A percentile compares a stretch with the other conserved stretches of the same genome.
Conservation (phyloP, 2,329 filamentous ascomycete genomes). For the Pseudogymnoascus sp. region DNA sequence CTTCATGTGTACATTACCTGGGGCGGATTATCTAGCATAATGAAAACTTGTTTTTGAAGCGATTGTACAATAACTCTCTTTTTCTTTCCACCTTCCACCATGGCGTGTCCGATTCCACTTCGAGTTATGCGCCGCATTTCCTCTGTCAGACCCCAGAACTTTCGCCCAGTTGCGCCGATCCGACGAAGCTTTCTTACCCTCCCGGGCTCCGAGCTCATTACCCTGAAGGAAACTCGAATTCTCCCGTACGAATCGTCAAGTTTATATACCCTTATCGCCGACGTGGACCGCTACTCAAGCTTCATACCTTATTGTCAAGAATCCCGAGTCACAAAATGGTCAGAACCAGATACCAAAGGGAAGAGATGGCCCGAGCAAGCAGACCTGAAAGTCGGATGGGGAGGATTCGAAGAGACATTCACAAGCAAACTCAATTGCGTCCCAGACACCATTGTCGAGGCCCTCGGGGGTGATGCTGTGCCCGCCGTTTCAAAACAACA, state of each 20-base stretch:
- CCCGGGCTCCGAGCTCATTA: conserved; percentile 43
- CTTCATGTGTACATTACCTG: background rate
- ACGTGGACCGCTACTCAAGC: conserved; percentile 72
- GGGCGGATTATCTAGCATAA: background rate
- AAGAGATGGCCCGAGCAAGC: conserved; percentile 64
- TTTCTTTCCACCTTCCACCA: background rate
- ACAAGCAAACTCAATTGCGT: conserved; percentile 73
- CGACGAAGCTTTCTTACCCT: conserved; percentile 39
- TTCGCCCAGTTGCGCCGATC: background rate
- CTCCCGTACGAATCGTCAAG: conserved; percentile 65
- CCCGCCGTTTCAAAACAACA: conserved; percentile 25
- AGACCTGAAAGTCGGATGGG: conserved; percentile 78
- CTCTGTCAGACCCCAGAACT: background rate
- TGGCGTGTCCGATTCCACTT: background rate
- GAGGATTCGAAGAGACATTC: conserved; percentile 75
- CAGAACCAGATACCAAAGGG: conserved; percentile 41
- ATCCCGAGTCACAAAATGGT: conserved; percentile 71
- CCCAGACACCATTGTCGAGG: conserved; percentile 66
- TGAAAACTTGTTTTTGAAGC: background rate
- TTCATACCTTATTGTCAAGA: conserved; percentile 90
- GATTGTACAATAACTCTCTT: background rate
- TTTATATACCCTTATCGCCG: conserved; percentile 81
- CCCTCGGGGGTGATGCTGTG: conserved; percentile 55
- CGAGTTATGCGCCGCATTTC: conserved; percentile 1
- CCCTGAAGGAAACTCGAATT: conserved; percentile 63